Conservation (phyloP, 2,329 filamentous ascomycete genomes). For the Epichloe uncinata region DNA sequence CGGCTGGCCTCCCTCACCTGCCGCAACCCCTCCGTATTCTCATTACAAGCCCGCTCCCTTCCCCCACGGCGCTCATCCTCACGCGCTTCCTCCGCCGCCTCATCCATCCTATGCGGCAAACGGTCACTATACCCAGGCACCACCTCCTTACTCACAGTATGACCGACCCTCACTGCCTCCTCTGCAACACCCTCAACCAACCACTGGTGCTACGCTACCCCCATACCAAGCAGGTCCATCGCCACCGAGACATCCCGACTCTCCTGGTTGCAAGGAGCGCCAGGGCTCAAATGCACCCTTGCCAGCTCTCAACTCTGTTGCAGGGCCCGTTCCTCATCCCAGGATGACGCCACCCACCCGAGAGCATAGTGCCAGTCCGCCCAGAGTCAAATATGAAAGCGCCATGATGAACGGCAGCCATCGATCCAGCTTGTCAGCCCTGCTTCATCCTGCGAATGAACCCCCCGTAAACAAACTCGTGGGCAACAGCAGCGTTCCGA, state of each 20-base stretch:
- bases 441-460: conserved; percentile 40
- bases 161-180: conserved; percentile 26
- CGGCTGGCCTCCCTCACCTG: conserved; percentile 42
- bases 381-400: conserved; percentile 27
- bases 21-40: conserved; percentile 39
- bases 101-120: conserved; percentile 17
- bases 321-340: conserved; percentile 12
- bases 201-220: conserved; percentile 8
- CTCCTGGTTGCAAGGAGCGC: conserved; percentile 31
- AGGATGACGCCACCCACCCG: conserved; percentile 29
- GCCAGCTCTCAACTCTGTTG: conserved; percentile 22
- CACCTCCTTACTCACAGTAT: conserved; percentile 10
- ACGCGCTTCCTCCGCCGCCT: conserved; percentile 13
- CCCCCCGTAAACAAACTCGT: conserved; percentile 30
- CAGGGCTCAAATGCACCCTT: conserved; percentile 31
- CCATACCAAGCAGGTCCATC: conserved; percentile 23
- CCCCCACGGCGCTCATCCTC: conserved; percentile 15
- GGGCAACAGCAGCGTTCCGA: conserved; percentile 28
- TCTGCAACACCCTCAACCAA: conserved; percentile 19
- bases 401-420: conserved; percentile 12
- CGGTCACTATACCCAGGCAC: conserved; percentile 12
- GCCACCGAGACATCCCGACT: conserved; percentile 23
- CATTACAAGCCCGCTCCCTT: conserved; percentile 30
- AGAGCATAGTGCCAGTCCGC: conserved; percentile 35
- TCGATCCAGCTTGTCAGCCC: conserved; percentile 34